Evolutionary conservation across 1,139 yeast genomes (phyloP).

Genomic region (Hemisphaericaspora lyxosophila): DNA sequence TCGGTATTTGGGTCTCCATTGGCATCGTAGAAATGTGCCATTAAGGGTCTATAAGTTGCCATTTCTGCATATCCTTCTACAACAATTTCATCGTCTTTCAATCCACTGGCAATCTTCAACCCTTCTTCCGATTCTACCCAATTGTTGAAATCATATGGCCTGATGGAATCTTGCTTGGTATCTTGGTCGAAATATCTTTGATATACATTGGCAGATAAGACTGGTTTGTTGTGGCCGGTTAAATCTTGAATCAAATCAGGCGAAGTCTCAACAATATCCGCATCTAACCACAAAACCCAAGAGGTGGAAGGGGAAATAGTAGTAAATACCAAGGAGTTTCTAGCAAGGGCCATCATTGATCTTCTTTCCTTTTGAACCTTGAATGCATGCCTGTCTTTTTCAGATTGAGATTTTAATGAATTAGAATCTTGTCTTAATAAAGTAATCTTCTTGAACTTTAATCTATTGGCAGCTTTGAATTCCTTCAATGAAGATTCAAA

Average conservation of each 20-base stretch:
- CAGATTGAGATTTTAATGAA: conserved; percentile 64
- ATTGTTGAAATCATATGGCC: conserved; percentile 94
- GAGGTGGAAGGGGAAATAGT: conserved; percentile 85
- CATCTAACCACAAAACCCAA: conserved; percentile 95
- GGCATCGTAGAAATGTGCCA: conserved; percentile 83
- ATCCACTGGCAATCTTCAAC: conserved; percentile 61
- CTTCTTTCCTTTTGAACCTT: conserved; percentile 88
- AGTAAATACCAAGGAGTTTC: conserved; percentile 89
- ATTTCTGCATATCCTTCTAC: conserved; percentile 91
- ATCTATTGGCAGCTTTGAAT: conserved; percentile 54
- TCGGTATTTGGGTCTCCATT: conserved; percentile 59
- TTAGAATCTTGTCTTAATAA: conserved; percentile 88
- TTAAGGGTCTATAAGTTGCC: conserved; percentile 92
- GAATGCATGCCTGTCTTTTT: conserved; percentile 72
- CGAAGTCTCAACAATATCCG: conserved; percentile 91
- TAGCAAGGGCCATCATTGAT: conserved; percentile 85
- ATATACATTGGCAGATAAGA: conserved; percentile 87
- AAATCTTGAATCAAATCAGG: conserved; percentile 78
- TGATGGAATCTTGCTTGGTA: conserved; percentile 54
- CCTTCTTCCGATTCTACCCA: conserved; percentile 96
- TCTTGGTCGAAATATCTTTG: conserved; percentile 71
- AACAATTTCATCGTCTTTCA: conserved; percentile 86
- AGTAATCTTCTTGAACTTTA: conserved; percentile 74
- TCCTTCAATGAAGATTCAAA: conserved; percentile 72
- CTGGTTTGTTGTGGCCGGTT: conserved; percentile 82